A percentile compares a stretch with the other conserved stretches of the same genome.
Conservation (phyloP, 1,284 basidiomycete species). For the Coniferiporia weirii region DNA sequence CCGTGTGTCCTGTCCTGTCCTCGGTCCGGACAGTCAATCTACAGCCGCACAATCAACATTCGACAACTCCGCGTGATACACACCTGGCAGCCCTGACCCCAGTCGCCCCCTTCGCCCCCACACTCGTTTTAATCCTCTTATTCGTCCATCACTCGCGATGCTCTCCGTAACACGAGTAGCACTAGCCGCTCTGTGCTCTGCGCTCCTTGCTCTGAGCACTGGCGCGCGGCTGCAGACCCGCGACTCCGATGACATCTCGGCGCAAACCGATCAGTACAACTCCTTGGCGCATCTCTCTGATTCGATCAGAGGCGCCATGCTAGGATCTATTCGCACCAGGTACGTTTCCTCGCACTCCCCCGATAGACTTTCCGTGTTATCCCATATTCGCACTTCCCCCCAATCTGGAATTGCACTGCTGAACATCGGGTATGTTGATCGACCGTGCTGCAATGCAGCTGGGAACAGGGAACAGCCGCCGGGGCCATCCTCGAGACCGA, state of each 20-base stretch:
- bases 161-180: background rate
- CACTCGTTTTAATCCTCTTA: background rate
- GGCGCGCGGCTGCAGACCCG: background rate
- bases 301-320: slow-evolving; percentile 22
- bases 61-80: no score
- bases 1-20: no score
- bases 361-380: background rate
- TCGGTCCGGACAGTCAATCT: no score
- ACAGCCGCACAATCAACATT: no score
- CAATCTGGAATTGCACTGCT: background rate
- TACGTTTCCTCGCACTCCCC: background rate
- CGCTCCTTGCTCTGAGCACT: background rate
- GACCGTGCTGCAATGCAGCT: slow-evolving; percentile 18
- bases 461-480: slow-evolving; percentile 30
- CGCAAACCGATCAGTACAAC: slow-evolving; percentile 4
- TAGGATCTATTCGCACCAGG: slow-evolving; percentile 25
- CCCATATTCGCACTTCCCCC: background rate
- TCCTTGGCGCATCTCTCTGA: slow-evolving; percentile 1
- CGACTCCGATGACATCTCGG: background rate
- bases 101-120: no score
- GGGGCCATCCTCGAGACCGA: slow-evolving; percentile 26
- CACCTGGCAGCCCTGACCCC: no score
- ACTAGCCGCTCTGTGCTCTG: background rate
- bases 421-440: no score
- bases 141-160: background rate